phyloP scores from a whole-genome alignment of 2,329 filamentous ascomycete species.

The Talaromyces verruculosus region DNA sequence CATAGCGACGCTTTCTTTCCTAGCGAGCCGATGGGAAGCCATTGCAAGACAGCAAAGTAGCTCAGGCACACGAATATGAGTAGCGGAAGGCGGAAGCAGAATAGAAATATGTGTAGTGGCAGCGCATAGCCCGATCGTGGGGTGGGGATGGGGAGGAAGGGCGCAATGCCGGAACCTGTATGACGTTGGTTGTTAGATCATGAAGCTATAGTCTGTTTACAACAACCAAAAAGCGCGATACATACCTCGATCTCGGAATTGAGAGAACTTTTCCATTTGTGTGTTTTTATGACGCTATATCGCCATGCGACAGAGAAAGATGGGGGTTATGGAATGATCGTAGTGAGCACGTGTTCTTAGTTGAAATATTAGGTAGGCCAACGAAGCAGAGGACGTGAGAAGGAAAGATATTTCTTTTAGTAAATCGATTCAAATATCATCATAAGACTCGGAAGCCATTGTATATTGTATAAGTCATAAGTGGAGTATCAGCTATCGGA shows the following conservation, averaged over 20 bases:
- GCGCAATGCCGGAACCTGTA: conserved; percentile 88
- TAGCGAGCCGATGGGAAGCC: conserved; percentile 68
- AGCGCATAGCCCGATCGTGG: conserved; percentile 63
- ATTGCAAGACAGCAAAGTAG: conserved; percentile 81
- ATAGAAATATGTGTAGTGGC: conserved; percentile 68
- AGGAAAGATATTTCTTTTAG: neutral
- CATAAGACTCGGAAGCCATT: neutral
- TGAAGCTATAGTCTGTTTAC: neutral
- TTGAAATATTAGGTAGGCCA: neutral
- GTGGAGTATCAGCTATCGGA: neutral
- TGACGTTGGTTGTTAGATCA: neutral
- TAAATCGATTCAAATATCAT: neutral
- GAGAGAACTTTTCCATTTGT: conserved; percentile 88
- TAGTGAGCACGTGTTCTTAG: neutral
- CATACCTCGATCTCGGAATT: conserved; percentile 84
- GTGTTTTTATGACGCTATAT: neutral
- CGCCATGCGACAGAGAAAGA: conserved; percentile 4
- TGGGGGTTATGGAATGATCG: neutral
- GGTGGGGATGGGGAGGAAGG: conserved; percentile 81
- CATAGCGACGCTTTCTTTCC: conserved; percentile 83
- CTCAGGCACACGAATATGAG: conserved; percentile 65
- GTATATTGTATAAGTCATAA: neutral
- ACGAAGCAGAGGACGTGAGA: neutral
- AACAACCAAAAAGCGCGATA: neutral
- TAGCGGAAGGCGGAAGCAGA: conserved; percentile 75